Base-by-base conservation (phyloP, 2,329 filamentous ascomycete species). In the Aureobasidium lini region DNA sequence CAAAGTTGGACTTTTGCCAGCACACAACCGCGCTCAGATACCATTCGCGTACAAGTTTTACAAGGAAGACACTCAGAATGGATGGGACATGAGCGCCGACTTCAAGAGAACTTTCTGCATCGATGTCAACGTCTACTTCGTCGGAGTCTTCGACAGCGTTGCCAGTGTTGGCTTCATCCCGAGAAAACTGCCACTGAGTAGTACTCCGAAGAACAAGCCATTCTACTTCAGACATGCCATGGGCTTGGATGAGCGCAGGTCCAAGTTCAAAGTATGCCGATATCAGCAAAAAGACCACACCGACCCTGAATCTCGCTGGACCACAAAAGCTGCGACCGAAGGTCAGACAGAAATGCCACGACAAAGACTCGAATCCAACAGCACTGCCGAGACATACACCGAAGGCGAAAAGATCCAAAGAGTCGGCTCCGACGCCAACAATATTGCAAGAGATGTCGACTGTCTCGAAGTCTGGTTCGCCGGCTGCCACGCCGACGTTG, bases 61-160 rank as follows among this genome's bases (percentile, higher is more conserved):
- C 67, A 75, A 74, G 52, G 68, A 76, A 59, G 73, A 77, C 59
- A 66, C 68, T 0, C 57, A 63, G 2, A 62, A 72, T 6, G 75
- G 75, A 6, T 75, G 72, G 72, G 68, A 71, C 57, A 73, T 75
- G 69, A 74, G 71, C 56, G 64, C 60, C 5, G 71, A 75, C 9
- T 78, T 77, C 70, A 77, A 76, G 62, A 68, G 67, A 44, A 77
- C 76, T 0, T 79, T 78, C 63, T 77, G 75, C 63, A 73, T 69
- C 0, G 67, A 75, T 47, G 72, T 77, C 50, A 68, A 69, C 18
- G 70, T 78, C 6, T 70, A 77, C 61, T 78, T 76, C 61, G 63
- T 78, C 13, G 76, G 76, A 6, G 65, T 77, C 7, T 78, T 71
- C 64, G 73, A 76, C 48, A 73, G 73, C 49, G 73, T 76, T 8